phyloP scores from a whole-genome alignment of 2,329 filamentous ascomycete genomes.

The Penicillium sp. region DNA sequence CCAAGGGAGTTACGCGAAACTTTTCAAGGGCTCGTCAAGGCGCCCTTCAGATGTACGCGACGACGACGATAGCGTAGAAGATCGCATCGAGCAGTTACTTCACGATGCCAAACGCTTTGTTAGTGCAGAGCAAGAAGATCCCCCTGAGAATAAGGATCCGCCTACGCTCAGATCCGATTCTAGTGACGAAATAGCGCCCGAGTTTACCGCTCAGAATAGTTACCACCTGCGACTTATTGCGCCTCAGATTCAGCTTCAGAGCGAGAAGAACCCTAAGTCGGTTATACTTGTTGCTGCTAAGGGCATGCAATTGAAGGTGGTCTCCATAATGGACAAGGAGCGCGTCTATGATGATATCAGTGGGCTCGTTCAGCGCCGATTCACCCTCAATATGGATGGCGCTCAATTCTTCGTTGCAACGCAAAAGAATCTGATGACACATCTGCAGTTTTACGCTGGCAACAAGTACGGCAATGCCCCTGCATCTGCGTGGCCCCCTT shows the following conservation, averaged over 20 bases:
- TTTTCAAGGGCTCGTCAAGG: conserved; percentile 34
- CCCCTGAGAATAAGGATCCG: conserved; percentile 49
- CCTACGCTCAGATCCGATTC: conserved; percentile 50
- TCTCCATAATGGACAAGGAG: conserved; percentile 97
- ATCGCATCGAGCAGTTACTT: conserved; percentile 83
- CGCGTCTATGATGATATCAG: conserved; percentile 90
- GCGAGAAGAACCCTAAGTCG: conserved; percentile 95
- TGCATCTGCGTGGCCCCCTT: conserved; percentile 92
- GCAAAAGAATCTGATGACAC: conserved; percentile 85
- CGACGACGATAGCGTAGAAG: conserved; percentile 73
- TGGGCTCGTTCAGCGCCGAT: conserved; percentile 91
- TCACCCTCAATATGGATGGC: conserved; percentile 94
- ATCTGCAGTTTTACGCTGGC: conserved; percentile 91
- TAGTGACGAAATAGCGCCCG: conserved; percentile 77
- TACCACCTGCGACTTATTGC: conserved; percentile 96
- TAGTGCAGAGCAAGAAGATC: conserved; percentile 65
- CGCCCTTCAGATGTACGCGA: conserved; percentile 46
- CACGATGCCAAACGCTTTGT: conserved; percentile 84
- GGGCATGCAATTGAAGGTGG: conserved; percentile 96
- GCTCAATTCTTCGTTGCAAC: conserved; percentile 98
- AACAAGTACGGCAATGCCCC: conserved; percentile 86
- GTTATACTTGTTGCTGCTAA: conserved; percentile 97
- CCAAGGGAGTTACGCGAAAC: conserved; percentile 54
- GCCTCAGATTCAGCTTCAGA: conserved; percentile 96
- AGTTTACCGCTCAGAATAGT: conserved; percentile 88